Evolutionary conservation across 1,139 yeast species (phyloP), one percentile per base, ranked within the genome.

Genomic region (Yamadazyma oceani): DNA sequence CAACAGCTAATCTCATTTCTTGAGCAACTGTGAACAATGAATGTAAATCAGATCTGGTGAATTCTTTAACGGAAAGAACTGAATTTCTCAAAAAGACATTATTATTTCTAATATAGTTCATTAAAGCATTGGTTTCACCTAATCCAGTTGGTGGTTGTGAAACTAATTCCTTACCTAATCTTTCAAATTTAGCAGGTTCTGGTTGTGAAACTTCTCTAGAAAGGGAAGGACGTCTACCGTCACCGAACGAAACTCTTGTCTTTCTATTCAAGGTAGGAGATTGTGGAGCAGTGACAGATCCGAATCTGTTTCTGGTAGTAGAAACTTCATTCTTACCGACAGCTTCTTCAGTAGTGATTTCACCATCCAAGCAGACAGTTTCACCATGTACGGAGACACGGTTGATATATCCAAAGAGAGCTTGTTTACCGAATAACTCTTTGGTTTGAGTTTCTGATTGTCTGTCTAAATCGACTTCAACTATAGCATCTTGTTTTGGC

Each of bases 1-100:
- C 97, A 45, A 92, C 98, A 33, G 95, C 95, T 50, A 92, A 77
- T 66, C 97, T 81, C 90, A 94, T 84, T 69, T 94, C 98, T 71
- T 92, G 97, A 26, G 98, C 98, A 55, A 92, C 92, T 23, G 96
- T 85, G 70, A 94, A 94, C 60, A 94, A 74, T 19, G 89, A 78
- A 62, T 92, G 98, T 64, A 94, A 75, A 59, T 92, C 96, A 42
- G 88, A 73, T 67, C 97, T 82, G 46, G 78, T 73, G 60, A 92
- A 83, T 57, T 89, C 92, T 57, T 82, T 81, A 36, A 94, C 97
- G 30, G 97, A 87, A 52, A 88, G 72, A 41, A 94, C 83, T 43
- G 92, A 85, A 63, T 83, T 83, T 60, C 96, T 80, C 60, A 88
- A 74, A 78, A 90, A 92, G 46, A 95, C 87, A 63, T 90, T 90